Base-by-base conservation (phyloP, 2,329 filamentous ascomycete genomes). In the Aspergillus aculeatinus region DNA sequence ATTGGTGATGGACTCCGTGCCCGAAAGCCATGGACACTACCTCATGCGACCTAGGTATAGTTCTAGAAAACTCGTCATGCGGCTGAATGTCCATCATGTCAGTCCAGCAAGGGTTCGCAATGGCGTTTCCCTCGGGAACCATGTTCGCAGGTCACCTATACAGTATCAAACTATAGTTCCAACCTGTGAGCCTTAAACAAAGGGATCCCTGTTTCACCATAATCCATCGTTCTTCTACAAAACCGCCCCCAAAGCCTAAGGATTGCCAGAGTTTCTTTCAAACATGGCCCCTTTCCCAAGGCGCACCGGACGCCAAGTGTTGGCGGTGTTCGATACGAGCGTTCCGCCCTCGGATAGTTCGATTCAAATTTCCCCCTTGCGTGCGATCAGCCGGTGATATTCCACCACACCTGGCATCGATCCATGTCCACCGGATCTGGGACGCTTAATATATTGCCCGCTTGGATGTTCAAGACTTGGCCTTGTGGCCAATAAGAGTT, bases 381-480 rank as follows among this genome's bases (percentile, higher is more conserved):
- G 16, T 44, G 39, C 39, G 16, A n/a, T 55, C 53, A 55, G n/a
- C 53, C 53, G 21, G 25, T 55, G 6, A 47, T 12, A 11, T 55
- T 23, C 53, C 53, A 55, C 53, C 53, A 55, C 11, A 48, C 14
- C 11, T 31, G 53, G n/a, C 53, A 55, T 47, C 53, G 53, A 16
- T 33, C 31, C 6, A 19, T 25, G 42, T 48, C 19, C 4, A 55
- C 27, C 7, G 53, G 44, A 48, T 55, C 53, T 7, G 44, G 27
- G 12, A 16, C 33, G 6, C 47, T 55, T 11, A 44, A 21, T 11
- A 55, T 16, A 23, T 55, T 19, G 5, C 33, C 7, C n/a, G 42
- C 7, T 48, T 12, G 42, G n/a, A 55, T 4, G 16, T 47, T 35
- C 27, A 48, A 16, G 12, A 55, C 53, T 16, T 6, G 42, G 6